Percentiles rank a stretch among this genome's conserved stretches.
Conservation (phyloP, 805 yeast genomes). For the Kuraishia ogatae region DNA sequence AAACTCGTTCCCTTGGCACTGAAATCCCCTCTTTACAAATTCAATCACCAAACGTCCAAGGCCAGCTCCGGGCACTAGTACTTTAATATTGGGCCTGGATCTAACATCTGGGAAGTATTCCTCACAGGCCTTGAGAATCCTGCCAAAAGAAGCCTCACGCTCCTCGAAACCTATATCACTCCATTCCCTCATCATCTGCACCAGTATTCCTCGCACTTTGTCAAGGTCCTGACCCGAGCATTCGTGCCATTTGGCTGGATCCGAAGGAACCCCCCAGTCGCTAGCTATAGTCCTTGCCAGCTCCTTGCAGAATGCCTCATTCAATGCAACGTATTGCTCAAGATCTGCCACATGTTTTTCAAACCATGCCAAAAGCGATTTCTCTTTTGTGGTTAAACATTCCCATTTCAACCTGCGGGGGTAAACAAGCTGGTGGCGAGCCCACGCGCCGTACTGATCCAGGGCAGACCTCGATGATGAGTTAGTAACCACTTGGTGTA, state of each 20-base stretch:
- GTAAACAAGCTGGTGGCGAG: conserved; percentile 18
- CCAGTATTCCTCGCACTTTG: conserved; percentile 46
- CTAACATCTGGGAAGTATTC: conserved; percentile 26
- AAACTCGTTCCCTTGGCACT: conserved; percentile 61
- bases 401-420: conserved; percentile 25
- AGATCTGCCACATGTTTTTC: conserved; percentile 29
- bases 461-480: conserved; percentile 16
- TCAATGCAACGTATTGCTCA: conserved; percentile 32
- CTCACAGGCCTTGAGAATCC: conserved; percentile 27
- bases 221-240: conserved; percentile 37
- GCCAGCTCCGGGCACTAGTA: conserved; percentile 60
- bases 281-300: conserved; percentile 34
- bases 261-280: conserved; percentile 39
- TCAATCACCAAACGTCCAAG: conserved; percentile 52
- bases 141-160: conserved; percentile 28
- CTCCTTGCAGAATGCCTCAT: conserved; percentile 31
- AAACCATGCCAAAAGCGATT: conserved; percentile 41
- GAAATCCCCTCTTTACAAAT: conserved; percentile 43
- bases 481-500: not conserved
- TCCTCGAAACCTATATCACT: conserved; percentile 41
- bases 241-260: conserved; percentile 31
- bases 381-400: conserved; percentile 31
- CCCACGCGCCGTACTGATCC: conserved; percentile 24
- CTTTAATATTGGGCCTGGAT: conserved; percentile 27
- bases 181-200: conserved; percentile 60